phyloP scores from a whole-genome alignment of 129 eudicot genomes.

The Saussurea involucrata region DNA sequence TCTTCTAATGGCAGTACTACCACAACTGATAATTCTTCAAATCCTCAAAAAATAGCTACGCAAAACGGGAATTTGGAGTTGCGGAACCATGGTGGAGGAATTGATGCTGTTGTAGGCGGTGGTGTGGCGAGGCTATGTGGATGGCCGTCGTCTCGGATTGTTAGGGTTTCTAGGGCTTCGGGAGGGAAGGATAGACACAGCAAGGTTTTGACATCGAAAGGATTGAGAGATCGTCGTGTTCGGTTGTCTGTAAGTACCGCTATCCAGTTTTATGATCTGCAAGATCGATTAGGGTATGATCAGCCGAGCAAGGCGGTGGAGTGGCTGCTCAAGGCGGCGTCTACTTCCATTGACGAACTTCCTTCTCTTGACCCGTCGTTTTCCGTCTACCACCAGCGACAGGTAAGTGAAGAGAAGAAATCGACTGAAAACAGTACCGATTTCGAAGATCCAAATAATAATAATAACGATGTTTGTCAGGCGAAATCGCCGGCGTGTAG shows the following conservation, averaged over 20 bases:
- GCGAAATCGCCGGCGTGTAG: slow-evolving; percentile 66
- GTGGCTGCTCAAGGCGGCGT: slow-evolving; percentile 84
- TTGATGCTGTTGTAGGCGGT: slow-evolving; percentile 12
- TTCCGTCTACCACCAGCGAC: slow-evolving; percentile 24
- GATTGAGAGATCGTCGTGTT: slow-evolving; percentile 76
- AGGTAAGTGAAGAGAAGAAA: slow-evolving; percentile 6
- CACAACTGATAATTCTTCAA: slow-evolving; percentile 29
- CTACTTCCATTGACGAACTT: slow-evolving; percentile 68
- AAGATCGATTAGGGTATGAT: slow-evolving; percentile 79
- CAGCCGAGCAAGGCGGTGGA: slow-evolving; percentile 97
- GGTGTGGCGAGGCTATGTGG: slow-evolving; percentile 50
- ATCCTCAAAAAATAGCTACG: slow-evolving; percentile 14
- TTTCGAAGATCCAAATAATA: slow-evolving; percentile 30
- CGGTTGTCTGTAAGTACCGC: slow-evolving; percentile 79
- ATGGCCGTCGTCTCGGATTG: slow-evolving; percentile 81
- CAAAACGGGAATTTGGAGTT: slow-evolving; percentile 22
- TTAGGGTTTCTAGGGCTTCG: slow-evolving; percentile 94
- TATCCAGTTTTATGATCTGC: slow-evolving; percentile 87
- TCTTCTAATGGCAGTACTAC: slow-evolving; percentile 33
- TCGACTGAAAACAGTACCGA: neutral
- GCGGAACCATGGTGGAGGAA: slow-evolving; percentile 24
- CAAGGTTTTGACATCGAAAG: slow-evolving; percentile 82
- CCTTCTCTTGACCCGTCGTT: slow-evolving; percentile 55
- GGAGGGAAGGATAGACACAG: slow-evolving; percentile 96
- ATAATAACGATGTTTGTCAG: slow-evolving; percentile 1